Percentiles rank a stretch among this genome's conserved stretches.
phyloP scores from a whole-genome alignment of 2,329 filamentous ascomycete species.

The Cercospora citrullina region DNA sequence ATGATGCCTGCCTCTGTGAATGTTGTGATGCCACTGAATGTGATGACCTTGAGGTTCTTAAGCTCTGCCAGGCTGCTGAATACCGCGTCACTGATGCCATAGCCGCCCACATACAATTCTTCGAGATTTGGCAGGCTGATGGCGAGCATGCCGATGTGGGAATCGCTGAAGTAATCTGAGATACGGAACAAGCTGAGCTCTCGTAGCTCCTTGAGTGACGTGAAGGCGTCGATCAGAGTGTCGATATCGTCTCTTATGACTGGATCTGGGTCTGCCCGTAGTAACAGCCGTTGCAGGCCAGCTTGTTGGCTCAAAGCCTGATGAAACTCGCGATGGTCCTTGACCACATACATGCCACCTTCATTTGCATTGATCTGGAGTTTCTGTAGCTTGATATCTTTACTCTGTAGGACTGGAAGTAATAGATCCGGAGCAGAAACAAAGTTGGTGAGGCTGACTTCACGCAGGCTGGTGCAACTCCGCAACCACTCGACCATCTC shows the following conservation, averaged over 20 bases:
- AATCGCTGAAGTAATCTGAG: constrained; percentile 52
- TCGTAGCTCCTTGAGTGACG: constrained; percentile 53
- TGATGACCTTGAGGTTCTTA: constrained; percentile 53
- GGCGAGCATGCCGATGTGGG: constrained; percentile 54
- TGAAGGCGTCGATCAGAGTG: constrained; percentile 53
- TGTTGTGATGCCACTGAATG: constrained; percentile 55
- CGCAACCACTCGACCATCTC: constrained; percentile 57
- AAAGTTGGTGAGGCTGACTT: constrained; percentile 54
- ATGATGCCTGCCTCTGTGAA: constrained; percentile 57
- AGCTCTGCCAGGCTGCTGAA: constrained; percentile 50
- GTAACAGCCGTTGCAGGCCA: constrained; percentile 48
- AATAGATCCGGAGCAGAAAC: constrained; percentile 56
- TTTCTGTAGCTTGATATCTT: constrained; percentile 49
- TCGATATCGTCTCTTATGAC: constrained; percentile 50
- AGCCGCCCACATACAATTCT: constrained; percentile 58
- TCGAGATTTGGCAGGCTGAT: constrained; percentile 52
- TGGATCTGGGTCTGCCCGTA: constrained; percentile 52
- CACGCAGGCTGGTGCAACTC: constrained; percentile 53
- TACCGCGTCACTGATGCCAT: constrained; percentile 54
- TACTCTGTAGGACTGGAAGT: constrained; percentile 50
- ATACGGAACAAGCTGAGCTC: constrained; percentile 56
- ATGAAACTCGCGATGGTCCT: constrained; percentile 56
- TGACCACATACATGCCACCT: constrained; percentile 46
- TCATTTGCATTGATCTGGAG: constrained; percentile 50
- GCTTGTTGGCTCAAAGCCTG: constrained; percentile 53